phyloP scores from a whole-genome alignment of 2,329 filamentous ascomycete species.

The Fusarium fujikuroi region DNA sequence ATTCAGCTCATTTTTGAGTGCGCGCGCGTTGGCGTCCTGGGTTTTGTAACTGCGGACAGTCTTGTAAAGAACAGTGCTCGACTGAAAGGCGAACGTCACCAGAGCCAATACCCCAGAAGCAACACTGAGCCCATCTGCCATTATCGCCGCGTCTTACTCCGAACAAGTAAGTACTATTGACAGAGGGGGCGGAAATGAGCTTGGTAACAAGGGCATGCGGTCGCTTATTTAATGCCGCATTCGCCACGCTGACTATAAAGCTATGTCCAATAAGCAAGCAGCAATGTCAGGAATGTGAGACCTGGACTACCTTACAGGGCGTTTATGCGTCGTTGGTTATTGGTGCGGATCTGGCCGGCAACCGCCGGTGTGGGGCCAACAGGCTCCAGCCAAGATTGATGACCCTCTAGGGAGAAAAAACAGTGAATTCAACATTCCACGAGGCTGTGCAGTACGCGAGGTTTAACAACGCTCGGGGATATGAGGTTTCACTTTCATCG shows the following conservation, averaged over 20 bases:
- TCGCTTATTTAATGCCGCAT: slow-evolving; percentile 1
- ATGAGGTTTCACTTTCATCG: background rate
- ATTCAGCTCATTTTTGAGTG: slow-evolving; percentile 54
- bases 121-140: slow-evolving; percentile 34
- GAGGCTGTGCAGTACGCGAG: background rate
- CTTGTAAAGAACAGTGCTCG: slow-evolving; percentile 26
- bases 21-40: slow-evolving; percentile 48
- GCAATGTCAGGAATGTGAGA: background rate
- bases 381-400: background rate
- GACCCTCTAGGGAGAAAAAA: background rate
- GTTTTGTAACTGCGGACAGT: slow-evolving; percentile 25
- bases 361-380: background rate
- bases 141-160: background rate
- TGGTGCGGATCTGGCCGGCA: background rate
- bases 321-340: background rate
- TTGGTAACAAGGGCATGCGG: background rate
- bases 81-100: slow-evolving; percentile 35
- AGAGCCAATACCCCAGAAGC: slow-evolving; percentile 25
- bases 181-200: background rate
- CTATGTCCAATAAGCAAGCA: background rate
- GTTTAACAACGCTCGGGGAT: background rate
- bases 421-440: background rate
- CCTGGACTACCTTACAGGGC: background rate
- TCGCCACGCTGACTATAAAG: background rate
- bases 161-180: background rate